These are phyloP conservation scores for Fraxinus anomala DNA, from an alignment of 257 asterid genomes.

Conservation along the genomic window DNA sequence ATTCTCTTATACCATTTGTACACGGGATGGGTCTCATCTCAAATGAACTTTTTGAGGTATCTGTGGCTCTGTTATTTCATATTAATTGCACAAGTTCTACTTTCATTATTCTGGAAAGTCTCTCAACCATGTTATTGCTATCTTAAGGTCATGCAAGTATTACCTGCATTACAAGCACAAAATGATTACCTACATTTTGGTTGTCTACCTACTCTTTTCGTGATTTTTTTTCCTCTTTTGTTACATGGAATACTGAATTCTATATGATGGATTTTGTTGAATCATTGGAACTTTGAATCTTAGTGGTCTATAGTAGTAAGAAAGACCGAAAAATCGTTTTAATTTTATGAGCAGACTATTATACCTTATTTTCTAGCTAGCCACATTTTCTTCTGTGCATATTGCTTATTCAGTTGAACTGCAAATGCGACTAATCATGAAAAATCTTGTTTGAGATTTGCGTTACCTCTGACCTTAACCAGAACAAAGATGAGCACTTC, in stretches of 20 bases:
- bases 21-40: slow-evolving; percentile 99
- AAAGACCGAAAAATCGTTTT: not conserved
- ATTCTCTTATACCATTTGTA: slow-evolving; percentile 86
- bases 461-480: not conserved
- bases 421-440: not conserved
- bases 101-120: not conserved
- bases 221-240: not conserved
- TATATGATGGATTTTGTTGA: slow-evolving; percentile 1
- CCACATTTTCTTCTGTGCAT: not conserved
- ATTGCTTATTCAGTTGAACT: slow-evolving; percentile 5
- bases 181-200: not conserved
- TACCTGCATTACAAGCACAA: not conserved
- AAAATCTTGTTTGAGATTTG: not conserved
- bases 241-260: not conserved
- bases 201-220: not conserved
- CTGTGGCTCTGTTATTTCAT: slow-evolving; percentile 21
- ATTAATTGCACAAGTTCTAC: not conserved
- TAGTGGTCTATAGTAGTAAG: not conserved
- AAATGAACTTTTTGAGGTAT: slow-evolving; percentile 74
- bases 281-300: not conserved
- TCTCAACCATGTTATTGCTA: not conserved
- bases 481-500: not conserved
- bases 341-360: not conserved
- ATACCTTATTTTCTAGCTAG: not conserved
- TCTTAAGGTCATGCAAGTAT: not conserved